Conservation (phyloP, 2,329 filamentous ascomycete species). For the Aureobasidium namibiae region DNA sequence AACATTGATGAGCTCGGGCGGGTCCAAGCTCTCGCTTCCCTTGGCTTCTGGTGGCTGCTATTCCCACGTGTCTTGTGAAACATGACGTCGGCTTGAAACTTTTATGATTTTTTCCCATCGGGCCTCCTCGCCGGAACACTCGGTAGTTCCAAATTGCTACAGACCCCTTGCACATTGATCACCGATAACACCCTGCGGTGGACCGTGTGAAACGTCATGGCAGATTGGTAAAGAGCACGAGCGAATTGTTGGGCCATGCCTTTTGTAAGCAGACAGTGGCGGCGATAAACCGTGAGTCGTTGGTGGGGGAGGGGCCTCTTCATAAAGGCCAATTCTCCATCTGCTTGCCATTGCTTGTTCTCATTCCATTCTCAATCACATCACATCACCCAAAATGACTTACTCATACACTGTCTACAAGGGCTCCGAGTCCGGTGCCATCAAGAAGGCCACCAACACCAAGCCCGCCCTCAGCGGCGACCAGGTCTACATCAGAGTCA, state of each 20-base stretch:
- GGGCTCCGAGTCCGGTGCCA: conserved; percentile 50
- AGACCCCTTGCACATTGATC: background rate
- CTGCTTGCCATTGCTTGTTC: background rate
- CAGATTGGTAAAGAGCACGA: background rate
- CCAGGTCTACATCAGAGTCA: conserved; percentile 55
- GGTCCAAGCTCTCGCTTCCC: background rate
- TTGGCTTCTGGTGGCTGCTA: background rate
- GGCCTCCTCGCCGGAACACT: background rate
- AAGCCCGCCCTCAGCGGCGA: conserved; percentile 41
- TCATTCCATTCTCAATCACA: background rate
- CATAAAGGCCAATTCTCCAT: conserved; percentile 2
- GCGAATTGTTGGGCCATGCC: background rate
- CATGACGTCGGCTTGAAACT: background rate
- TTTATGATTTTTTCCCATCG: background rate
- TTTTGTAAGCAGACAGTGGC: conserved; percentile 10
- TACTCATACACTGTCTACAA: conserved; percentile 54
- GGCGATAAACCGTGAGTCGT: background rate
- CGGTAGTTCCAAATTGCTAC: background rate
- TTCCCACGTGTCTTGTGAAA: no score
- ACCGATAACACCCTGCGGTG: background rate
- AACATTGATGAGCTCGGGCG: no score
- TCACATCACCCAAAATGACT: conserved; percentile 22
- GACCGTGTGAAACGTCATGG: conserved; percentile 2
- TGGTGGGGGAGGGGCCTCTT: background rate
- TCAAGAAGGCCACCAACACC: conserved; percentile 42